phyloP scores from a whole-genome alignment of 2,329 filamentous ascomycete genomes.

The Penicillium corylophilum region DNA sequence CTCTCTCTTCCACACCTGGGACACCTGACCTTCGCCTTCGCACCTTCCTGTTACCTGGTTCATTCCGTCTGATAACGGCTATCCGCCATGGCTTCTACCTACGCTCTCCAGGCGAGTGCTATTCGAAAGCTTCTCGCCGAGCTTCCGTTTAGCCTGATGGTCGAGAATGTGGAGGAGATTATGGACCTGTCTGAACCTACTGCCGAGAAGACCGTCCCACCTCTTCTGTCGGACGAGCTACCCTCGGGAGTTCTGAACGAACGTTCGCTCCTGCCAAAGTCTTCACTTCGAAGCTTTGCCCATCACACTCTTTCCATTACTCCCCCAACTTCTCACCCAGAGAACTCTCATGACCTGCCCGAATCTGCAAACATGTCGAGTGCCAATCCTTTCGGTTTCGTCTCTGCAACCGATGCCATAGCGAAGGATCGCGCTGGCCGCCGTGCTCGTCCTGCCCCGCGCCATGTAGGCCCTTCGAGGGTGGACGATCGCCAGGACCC shows the following conservation, averaged over 20 bases:
- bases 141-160: background rate
- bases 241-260: background rate
- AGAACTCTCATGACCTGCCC: background rate
- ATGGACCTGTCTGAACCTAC: background rate
- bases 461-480: background rate
- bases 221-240: background rate
- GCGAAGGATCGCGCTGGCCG: slow-evolving; percentile 17
- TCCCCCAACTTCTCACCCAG: background rate
- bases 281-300: background rate
- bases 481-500: slow-evolving; percentile 15
- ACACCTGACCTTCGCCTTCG: background rate
- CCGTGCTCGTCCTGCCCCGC: slow-evolving; percentile 3
- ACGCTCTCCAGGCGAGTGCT: background rate
- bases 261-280: too few species aligned
- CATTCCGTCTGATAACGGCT: background rate
- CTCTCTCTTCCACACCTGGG: background rate
- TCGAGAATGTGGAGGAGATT: background rate
- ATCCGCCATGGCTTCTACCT: background rate
- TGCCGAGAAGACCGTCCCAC: background rate
- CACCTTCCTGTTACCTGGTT: background rate
- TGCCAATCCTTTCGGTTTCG: background rate
- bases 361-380: background rate
- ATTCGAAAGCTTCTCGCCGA: background rate
- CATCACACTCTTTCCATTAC: background rate
- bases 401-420: slow-evolving; percentile 12